phyloP scores from a whole-genome alignment of 331 rosid species.

The Acacia concinna region DNA sequence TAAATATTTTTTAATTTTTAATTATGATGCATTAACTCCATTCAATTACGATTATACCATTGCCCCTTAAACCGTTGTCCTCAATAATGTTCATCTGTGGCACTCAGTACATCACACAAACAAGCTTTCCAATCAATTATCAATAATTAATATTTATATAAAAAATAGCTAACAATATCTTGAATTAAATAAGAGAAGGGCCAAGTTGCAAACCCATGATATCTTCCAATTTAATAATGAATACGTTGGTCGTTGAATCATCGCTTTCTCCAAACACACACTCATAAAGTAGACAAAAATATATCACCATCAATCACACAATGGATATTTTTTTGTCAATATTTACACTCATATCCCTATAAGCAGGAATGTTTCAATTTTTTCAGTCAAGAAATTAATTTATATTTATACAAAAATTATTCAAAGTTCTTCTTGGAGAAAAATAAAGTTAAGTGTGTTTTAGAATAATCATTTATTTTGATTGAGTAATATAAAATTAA shows the following conservation, averaged over 20 bases:
- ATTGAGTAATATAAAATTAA: neutral
- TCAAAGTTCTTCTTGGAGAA: neutral
- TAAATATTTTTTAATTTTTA: no score
- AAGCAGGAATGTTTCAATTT: neutral
- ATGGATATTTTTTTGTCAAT: neutral
- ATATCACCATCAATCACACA: constrained; percentile 8
- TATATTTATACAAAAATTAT: neutral
- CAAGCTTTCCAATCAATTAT: neutral
- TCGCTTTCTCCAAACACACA: neutral
- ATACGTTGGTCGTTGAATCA: neutral
- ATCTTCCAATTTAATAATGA: neutral
- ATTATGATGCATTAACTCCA: no score
- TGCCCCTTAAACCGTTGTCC: no score
- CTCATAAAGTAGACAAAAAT: neutral
- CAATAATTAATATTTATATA: neutral
- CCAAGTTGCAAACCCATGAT: neutral
- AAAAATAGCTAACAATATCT: neutral
- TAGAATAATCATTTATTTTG: neutral
- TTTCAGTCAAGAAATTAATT: neutral
- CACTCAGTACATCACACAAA: neutral
- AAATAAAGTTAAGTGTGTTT: neutral
- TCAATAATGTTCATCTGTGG: no score
- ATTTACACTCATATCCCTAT: neutral
- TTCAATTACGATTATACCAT: no score
- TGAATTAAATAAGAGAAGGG: neutral